A percentile compares a stretch with the other conserved stretches of the same genome.
Conservation (phyloP, 1,284 basidiomycete species). For the Trametes sp. region DNA sequence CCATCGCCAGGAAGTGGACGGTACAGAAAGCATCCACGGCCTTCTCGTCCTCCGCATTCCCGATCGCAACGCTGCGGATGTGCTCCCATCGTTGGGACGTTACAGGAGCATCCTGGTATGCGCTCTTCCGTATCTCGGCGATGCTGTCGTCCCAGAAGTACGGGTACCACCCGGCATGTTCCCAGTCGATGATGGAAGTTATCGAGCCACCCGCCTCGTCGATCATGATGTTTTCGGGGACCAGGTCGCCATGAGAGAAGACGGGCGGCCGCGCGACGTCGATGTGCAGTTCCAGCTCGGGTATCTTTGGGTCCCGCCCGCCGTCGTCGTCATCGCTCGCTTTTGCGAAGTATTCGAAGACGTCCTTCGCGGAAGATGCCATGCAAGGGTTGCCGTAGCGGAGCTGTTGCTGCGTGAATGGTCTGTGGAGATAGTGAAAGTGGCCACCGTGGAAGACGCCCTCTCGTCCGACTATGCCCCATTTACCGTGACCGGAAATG, state of each 20-base stretch:
- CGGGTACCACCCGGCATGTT: constrained; percentile 8
- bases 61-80: background rate
- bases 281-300: background rate
- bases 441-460: constrained; percentile 5
- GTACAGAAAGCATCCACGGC: background rate
- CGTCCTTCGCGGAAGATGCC: background rate
- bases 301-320: background rate
- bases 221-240: constrained; percentile 7
- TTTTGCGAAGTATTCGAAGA: constrained; percentile 8
- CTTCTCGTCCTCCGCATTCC: background rate
- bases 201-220: background rate
- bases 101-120: background rate
- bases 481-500: background rate
- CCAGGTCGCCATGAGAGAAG: constrained; percentile 7
- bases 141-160: constrained; percentile 9
- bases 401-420: background rate
- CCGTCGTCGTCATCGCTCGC: background rate
- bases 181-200: constrained; percentile 7
- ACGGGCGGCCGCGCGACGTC: background rate
- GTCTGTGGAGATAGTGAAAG: background rate
- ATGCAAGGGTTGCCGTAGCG: background rate
- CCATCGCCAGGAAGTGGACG: background rate
- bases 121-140: background rate
- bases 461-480: background rate
- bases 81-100: background rate